Evolutionary conservation across 352 stramenopile species (phyloP), one percentile per base, ranked within the genome.

Genomic region (Globisporangium alternatum): DNA sequence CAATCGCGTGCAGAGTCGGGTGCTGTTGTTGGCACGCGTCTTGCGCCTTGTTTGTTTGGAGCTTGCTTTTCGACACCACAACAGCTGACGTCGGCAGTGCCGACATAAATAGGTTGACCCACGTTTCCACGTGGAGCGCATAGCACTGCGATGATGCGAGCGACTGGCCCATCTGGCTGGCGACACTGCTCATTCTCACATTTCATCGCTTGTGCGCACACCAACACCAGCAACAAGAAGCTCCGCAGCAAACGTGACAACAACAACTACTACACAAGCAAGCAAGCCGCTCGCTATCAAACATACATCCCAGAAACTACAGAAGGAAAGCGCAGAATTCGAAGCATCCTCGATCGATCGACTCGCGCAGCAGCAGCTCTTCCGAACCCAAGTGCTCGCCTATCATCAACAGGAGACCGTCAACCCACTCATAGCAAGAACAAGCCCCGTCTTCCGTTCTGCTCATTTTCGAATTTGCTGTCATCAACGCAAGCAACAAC

Each of bases 401-500:
- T 47, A 25, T 30, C 57, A 60, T 1, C 41, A 49, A 39, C 48
- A 21, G 28, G 17, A 33, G 35, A 22, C 45, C 10, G 25, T 28
- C 28, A 41, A 17, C 25, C 25, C 48, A 33, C 44, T 21, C 25
- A 19, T 39, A 62, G 19, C 48, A 22, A 35, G 10, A 45, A 9
- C 48, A 65, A 65, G 49, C 30, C 43, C 19, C 43, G 56, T 62
- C 56, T 62, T 53, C 49, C 30, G 44, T 25, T 57, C 55, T 8
- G 47, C 43, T 71, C 71, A 78, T 71, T 78, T 37, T 19, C 53
- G 25, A 60, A 74, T 66, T 62, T 66, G 37, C 48, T 19, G 35
- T 55, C 62, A 25, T 64, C 58, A 51, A 48, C 22, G 22, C 45
- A 41, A 57, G 9, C 51, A 15, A 41, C 41, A 41, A 41, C 8